Evolutionary conservation across 768 basidiomycete species (phyloP).

Genomic region (Jaapia argillacea): DNA sequence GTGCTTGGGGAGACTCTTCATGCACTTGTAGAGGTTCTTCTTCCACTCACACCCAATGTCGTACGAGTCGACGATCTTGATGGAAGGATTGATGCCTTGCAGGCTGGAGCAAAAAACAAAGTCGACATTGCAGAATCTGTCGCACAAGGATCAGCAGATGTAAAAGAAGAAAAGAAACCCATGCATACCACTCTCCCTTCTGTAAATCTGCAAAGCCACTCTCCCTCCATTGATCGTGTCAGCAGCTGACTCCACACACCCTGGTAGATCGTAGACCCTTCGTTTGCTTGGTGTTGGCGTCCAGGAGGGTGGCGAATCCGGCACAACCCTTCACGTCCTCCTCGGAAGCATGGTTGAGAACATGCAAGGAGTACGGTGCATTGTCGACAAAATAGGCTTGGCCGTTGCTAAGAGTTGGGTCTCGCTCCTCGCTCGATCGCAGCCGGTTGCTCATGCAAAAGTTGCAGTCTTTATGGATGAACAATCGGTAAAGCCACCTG

Average conservation of each 20-base stretch:
- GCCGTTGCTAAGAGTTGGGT: too few species aligned
- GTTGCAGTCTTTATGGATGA: not conserved
- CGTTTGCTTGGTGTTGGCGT: not conserved
- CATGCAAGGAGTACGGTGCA: too few species aligned
- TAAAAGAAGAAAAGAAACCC: not conserved
- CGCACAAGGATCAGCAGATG: not conserved
- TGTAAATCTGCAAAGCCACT: conserved; percentile 12
- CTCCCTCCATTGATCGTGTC: too few species aligned
- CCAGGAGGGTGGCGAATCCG: too few species aligned
- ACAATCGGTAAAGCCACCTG: not conserved
- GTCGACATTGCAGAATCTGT: conserved; percentile 15
- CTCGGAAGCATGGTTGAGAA: too few species aligned
- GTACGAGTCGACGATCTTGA: conserved; percentile 8
- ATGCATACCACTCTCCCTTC: conserved; percentile 16
- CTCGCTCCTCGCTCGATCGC: too few species aligned
- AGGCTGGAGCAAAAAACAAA: conserved; percentile 8
- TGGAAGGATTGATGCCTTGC: not conserved
- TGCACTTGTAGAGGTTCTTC: not conserved
- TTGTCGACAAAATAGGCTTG: too few species aligned
- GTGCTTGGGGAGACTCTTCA: too few species aligned
- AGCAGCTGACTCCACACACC: not conserved
- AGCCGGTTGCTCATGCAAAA: too few species aligned
- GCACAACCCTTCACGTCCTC: too few species aligned
- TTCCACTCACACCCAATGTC: conserved; percentile 10
- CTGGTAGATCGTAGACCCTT: not conserved